Evolutionary conservation across 768 basidiomycete genomes (phyloP).

Genomic region (Pholiota conissans): DNA sequence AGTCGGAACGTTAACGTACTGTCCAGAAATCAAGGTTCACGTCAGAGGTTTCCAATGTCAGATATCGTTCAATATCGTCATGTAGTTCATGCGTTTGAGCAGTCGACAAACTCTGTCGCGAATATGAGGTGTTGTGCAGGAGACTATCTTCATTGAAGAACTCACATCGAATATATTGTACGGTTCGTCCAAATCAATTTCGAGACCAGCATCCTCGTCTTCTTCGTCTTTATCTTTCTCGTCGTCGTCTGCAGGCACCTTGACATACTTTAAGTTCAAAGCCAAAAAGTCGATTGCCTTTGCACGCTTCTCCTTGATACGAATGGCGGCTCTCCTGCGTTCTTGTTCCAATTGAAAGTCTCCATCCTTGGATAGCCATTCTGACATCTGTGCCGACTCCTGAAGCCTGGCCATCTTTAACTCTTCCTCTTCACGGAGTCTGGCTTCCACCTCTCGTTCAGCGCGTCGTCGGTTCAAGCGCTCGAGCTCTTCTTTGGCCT

Average conservation of each 20-base stretch:
- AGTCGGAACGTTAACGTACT: conserved; percentile 39
- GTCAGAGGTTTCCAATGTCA: conserved; percentile 81
- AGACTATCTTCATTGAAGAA: conserved; percentile 12
- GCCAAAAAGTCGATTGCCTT: conserved; percentile 99
- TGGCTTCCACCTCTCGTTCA: conserved; percentile 88
- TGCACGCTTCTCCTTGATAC: conserved; percentile 93
- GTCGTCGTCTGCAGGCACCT: conserved; percentile 66
- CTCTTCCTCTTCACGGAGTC: conserved; percentile 90
- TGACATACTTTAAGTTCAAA: conserved; percentile 92
- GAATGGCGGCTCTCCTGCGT: conserved; percentile 84
- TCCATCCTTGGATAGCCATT: conserved; percentile 96
- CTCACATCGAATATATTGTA: conserved; percentile 95
- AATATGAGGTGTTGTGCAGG: conserved; percentile 14
- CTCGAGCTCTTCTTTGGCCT: conserved; percentile 95
- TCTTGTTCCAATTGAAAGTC: conserved; percentile 98
- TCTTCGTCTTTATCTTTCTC: conserved; percentile 56
- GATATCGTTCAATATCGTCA: conserved; percentile 91
- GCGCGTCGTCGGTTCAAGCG: conserved; percentile 87
- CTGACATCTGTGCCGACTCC: conserved; percentile 97
- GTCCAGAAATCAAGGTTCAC: conserved; percentile 98
- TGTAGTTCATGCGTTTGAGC: conserved; percentile 92
- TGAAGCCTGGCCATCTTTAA: conserved; percentile 83
- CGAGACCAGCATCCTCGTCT: conserved; percentile 81
- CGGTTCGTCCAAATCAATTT: conserved; percentile 98
- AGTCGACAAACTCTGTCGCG: conserved; percentile 71